Evolutionary conservation across 2,329 filamentous ascomycete species (phyloP).

Genomic region (Alternaria atra): DNA sequence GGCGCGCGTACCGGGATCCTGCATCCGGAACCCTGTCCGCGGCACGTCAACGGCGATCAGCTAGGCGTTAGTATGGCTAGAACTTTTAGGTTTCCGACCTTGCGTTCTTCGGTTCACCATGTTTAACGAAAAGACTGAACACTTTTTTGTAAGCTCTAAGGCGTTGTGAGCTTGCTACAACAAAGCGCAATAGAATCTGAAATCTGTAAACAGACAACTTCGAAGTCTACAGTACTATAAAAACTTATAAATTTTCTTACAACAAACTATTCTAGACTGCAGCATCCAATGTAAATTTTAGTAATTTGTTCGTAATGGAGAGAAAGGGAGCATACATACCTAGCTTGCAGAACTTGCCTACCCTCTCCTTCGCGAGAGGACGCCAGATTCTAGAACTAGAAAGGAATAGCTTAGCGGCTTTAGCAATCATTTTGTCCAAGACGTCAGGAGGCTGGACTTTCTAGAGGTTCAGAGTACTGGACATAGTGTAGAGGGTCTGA

Average conservation of each 20-base stretch:
- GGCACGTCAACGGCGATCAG: constrained; percentile 32
- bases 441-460: neutral
- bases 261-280: too few relatives aligned
- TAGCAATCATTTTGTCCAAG: neutral
- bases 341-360: neutral
- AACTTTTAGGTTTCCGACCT: neutral
- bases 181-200: neutral
- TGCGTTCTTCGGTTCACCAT: neutral
- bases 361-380: neutral
- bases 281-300: neutral
- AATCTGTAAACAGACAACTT: accelerated
- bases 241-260: too few relatives aligned
- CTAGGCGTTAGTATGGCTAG: constrained; percentile 14
- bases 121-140: neutral
- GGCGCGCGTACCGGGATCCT: constrained; percentile 32
- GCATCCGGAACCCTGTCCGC: constrained; percentile 22
- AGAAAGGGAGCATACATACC: neutral
- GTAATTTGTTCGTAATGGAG: neutral
- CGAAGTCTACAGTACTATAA: neutral
- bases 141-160: neutral
- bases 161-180: neutral
- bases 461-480: neutral
- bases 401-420: neutral
- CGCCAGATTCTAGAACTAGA: neutral
- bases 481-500: neutral